Percentiles rank a stretch among this genome's conserved stretches.
phyloP scores from a whole-genome alignment of 2,329 filamentous ascomycete genomes.

The Pseudogymnoascus sp. region DNA sequence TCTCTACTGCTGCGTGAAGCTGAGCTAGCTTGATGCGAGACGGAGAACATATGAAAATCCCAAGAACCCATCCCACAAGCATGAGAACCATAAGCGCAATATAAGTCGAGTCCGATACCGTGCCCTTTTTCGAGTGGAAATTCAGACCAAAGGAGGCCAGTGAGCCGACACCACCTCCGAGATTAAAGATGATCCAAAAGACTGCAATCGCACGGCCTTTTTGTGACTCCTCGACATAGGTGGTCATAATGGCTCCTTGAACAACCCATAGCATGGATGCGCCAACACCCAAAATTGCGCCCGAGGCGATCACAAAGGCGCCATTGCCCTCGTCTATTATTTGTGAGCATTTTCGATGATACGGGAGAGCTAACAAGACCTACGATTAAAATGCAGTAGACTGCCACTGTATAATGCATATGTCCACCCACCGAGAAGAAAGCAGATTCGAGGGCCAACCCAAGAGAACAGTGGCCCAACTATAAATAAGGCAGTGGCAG shows the following conservation, averaged over 20 bases:
- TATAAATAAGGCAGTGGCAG: slow-evolving; percentile 37
- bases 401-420: slow-evolving; percentile 40
- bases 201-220: slow-evolving; percentile 37
- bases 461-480: slow-evolving; percentile 38
- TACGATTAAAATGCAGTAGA: slow-evolving; percentile 37
- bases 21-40: slow-evolving; percentile 62
- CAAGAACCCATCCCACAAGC: slow-evolving; percentile 49
- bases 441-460: slow-evolving; percentile 36
- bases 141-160: slow-evolving; percentile 39
- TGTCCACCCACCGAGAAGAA: slow-evolving; percentile 39
- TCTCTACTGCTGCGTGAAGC: slow-evolving; percentile 32
- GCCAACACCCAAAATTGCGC: slow-evolving; percentile 39
- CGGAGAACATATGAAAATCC: slow-evolving; percentile 65
- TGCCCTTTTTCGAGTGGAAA: slow-evolving; percentile 34
- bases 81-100: slow-evolving; percentile 43
- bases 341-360: not conserved
- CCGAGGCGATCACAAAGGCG: slow-evolving; percentile 37
- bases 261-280: slow-evolving; percentile 40
- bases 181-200: slow-evolving; percentile 42
- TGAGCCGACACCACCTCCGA: slow-evolving; percentile 38
- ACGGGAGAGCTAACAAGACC: not conserved
- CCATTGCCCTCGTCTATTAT: slow-evolving; percentile 30
- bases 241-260: slow-evolving; percentile 43
- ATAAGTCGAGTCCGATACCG: slow-evolving; percentile 44
- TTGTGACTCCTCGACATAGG: slow-evolving; percentile 36